These are phyloP conservation scores for Peronospora farinosa DNA, from an alignment of 352 stramenopile genomes.

Conservation along the genomic window DNA sequence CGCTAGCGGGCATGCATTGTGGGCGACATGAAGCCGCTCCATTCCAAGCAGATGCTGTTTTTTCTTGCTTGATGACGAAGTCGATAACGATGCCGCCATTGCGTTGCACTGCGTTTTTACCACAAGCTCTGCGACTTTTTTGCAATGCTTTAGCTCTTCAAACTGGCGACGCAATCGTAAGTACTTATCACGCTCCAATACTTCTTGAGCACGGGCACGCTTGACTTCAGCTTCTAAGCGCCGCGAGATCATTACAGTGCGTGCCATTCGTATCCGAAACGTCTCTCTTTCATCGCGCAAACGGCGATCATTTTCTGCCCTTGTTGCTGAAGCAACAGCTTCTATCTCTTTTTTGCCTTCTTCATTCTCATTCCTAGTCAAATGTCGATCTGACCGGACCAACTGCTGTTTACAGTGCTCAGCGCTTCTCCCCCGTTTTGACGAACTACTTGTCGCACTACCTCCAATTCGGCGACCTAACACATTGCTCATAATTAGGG, in stretches of 20 bases:
- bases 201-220: slow-evolving; percentile 28
- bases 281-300: slow-evolving; percentile 34
- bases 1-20: slow-evolving; percentile 27
- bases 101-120: slow-evolving; percentile 53
- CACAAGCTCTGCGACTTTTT: slow-evolving; percentile 52
- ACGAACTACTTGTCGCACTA: not conserved
- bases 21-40: slow-evolving; percentile 37
- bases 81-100: slow-evolving; percentile 35
- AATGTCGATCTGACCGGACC: not conserved
- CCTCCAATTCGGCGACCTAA: slow-evolving; percentile 13
- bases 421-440: slow-evolving; percentile 11
- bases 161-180: slow-evolving; percentile 31
- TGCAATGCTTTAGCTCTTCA: slow-evolving; percentile 46
- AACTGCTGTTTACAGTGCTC: slow-evolving; percentile 1
- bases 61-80: slow-evolving; percentile 24
- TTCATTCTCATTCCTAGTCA: slow-evolving; percentile 13
- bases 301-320: slow-evolving; percentile 19
- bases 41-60: slow-evolving; percentile 38
- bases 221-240: slow-evolving; percentile 34
- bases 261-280: slow-evolving; percentile 65
- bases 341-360: slow-evolving; percentile 13
- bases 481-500: not conserved
- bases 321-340: slow-evolving; percentile 3
- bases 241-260: slow-evolving; percentile 39
- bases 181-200: slow-evolving; percentile 46